Percentiles rank a stretch among this genome's conserved stretches.
Evolutionary conservation across 495 filamentous ascomycete genomes (phyloP).

Genomic region (Emericellopsis terricola): DNA sequence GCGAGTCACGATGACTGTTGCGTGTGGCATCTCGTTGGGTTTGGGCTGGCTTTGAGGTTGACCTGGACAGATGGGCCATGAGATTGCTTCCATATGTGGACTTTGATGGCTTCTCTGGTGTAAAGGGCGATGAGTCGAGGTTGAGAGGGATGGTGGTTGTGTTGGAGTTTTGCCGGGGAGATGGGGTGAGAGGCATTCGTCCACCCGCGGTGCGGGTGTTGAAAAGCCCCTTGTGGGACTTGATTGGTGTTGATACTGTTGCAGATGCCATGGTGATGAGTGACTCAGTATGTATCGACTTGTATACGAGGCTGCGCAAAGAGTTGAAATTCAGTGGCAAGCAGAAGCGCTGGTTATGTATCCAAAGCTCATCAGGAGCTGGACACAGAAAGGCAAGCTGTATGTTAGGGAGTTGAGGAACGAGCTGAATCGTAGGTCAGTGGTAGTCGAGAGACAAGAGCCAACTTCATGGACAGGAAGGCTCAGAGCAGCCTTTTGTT

Average conservation of each 20-base stretch:
- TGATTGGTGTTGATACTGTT: conserved; percentile 78
- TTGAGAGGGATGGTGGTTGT: conserved; percentile 30
- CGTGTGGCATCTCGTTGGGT: not conserved
- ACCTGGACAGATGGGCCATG: conserved; percentile 54
- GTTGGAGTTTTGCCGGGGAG: conserved; percentile 41
- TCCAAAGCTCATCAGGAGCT: too few species aligned
- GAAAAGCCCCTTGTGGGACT: conserved; percentile 86
- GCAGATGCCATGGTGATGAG: conserved; percentile 61
- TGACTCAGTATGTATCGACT: too few species aligned
- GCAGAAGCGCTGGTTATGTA: too few species aligned
- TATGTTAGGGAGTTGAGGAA: too few species aligned
- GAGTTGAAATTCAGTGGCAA: too few species aligned
- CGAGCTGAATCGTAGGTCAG: too few species aligned
- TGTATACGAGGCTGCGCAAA: too few species aligned
- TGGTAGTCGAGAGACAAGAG: too few species aligned
- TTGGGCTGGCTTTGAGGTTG: conserved; percentile 32
- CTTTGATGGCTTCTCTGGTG: conserved; percentile 50
- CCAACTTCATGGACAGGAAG: too few species aligned
- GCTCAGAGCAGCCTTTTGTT: too few species aligned
- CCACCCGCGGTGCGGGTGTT: conserved; percentile 83
- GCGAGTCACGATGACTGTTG: conserved; percentile 43
- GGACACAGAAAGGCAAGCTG: too few species aligned
- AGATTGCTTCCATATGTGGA: conserved; percentile 58
- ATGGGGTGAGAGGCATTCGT: conserved; percentile 86
- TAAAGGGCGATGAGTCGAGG: conserved; percentile 53